Evolutionary conservation across 345 rosid genomes (phyloP), one percentile per base, ranked within the genome.

Genomic region (Corymbia maculata): DNA sequence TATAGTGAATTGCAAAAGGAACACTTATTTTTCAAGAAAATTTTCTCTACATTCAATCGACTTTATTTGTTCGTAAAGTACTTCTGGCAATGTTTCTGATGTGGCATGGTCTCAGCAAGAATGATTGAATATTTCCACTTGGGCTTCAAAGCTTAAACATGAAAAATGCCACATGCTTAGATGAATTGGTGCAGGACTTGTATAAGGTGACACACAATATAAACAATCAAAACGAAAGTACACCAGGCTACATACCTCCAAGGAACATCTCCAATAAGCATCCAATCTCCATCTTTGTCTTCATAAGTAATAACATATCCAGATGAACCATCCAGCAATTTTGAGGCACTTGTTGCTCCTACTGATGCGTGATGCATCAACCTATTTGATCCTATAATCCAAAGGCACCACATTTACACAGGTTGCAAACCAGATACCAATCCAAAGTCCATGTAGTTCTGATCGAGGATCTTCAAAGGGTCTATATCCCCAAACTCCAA

Each of bases 211-310:
- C 32, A 19, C 52, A 66, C 19, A 50, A n/a, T 30, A 64, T 49
- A 28, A 87, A 49, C 36, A 13, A 66, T 36, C 57, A 64, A 30
- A 42, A 75, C 19, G 26, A 75, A 75, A 75, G 49, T 19, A 75
- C 82, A 75, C 82, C 14, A 1, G 6, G 26, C 28, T 86, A 91
- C 92, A 68, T 94, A 96, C 99, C 94, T 93, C 99, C 99, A 97
- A 30, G 99, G 99, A 79, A 96, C 98, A 92, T 97, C 99, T 50
- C 99, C 99, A 87, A 95, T 97, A 64, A 97, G 99, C 99, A 97
- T 96, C 99, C 99, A 96, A 91, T 97, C 99, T 85, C 99, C 99
- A 3, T 97, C 99, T 90, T 93, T 96, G 90, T 97, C 99, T 92
- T 97, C 96, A n/a, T 95, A 97, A 36, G 98, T 94, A 66, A 96